These are phyloP conservation scores for Schizonepeta tenuifolia DNA, from an alignment of 257 asterid species.

Conservation along the genomic window DNA sequence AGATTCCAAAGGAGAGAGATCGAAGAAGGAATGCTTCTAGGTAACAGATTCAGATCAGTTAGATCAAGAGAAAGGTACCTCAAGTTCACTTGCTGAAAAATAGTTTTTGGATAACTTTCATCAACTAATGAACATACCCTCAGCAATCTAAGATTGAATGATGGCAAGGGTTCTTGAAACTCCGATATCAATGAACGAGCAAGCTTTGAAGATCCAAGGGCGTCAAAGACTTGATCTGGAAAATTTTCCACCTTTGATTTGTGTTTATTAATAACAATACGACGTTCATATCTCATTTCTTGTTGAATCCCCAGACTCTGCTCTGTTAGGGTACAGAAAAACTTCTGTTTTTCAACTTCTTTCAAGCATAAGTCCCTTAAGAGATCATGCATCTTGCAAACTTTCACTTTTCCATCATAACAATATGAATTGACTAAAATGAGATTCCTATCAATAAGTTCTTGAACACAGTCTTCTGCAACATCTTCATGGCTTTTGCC, in stretches of 20 bases:
- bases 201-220: neutral
- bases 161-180: neutral
- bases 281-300: neutral
- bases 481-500: slow-evolving; percentile 6
- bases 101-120: neutral
- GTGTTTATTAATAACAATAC: neutral
- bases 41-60: neutral
- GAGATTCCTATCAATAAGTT: slow-evolving; percentile 12
- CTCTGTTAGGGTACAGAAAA: neutral
- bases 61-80: neutral
- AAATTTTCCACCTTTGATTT: neutral
- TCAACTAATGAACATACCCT: neutral
- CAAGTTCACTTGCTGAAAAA: neutral
- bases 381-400: slow-evolving; percentile 24
- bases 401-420: neutral
- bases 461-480: neutral
- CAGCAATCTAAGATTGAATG: neutral
- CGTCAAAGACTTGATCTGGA: neutral
- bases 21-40: neutral
- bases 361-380: slow-evolving; percentile 22
- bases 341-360: slow-evolving; percentile 16
- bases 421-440: neutral
- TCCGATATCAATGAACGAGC: neutral
- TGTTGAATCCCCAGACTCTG: neutral
- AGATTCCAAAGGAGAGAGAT: slow-evolving; percentile 22